Evolutionary conservation across 2,329 filamentous ascomycete genomes (phyloP).

Genomic region (Tolypocladium nubicola): DNA sequence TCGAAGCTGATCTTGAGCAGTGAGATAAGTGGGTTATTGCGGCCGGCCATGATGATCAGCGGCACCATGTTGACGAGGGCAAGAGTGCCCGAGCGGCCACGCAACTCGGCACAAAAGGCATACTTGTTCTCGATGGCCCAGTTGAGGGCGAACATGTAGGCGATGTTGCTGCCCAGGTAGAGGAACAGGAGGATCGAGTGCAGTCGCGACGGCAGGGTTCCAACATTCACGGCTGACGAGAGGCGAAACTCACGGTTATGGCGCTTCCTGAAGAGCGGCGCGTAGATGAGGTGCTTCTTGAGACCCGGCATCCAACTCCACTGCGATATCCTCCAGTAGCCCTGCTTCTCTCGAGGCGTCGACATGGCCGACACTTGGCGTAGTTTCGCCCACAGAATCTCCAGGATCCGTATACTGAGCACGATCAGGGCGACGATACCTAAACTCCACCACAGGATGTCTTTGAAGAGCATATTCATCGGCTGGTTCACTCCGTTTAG

Average conservation of each 20-base stretch:
- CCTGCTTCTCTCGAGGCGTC: slow-evolving; percentile 37
- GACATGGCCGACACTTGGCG: slow-evolving; percentile 51
- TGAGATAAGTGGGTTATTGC: slow-evolving; percentile 85
- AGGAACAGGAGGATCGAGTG: slow-evolving; percentile 46
- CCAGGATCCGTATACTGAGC: slow-evolving; percentile 39
- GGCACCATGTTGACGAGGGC: slow-evolving; percentile 87
- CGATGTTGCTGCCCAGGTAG: slow-evolving; percentile 50
- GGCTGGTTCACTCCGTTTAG: slow-evolving; percentile 51
- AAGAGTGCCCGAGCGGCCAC: slow-evolving; percentile 76
- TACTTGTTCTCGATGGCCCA: slow-evolving; percentile 47
- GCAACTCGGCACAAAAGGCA: slow-evolving; percentile 67
- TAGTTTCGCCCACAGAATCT: slow-evolving; percentile 44
- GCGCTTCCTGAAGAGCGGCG: slow-evolving; percentile 52
- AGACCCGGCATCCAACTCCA: slow-evolving; percentile 50
- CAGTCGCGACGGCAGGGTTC: slow-evolving; percentile 55
- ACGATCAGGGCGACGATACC: slow-evolving; percentile 45
- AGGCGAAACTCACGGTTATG: slow-evolving; percentile 58
- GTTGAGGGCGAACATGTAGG: slow-evolving; percentile 52
- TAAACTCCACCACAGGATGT: slow-evolving; percentile 50
- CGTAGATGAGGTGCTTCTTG: slow-evolving; percentile 50
- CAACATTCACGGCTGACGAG: slow-evolving; percentile 47
- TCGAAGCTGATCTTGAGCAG: slow-evolving; percentile 85
- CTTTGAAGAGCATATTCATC: slow-evolving; percentile 45
- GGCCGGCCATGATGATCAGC: slow-evolving; percentile 75
- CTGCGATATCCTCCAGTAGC: slow-evolving; percentile 48